Base-by-base conservation (phyloP, 1,139 yeast genomes). In the Yamadazyma dendronema region DNA sequence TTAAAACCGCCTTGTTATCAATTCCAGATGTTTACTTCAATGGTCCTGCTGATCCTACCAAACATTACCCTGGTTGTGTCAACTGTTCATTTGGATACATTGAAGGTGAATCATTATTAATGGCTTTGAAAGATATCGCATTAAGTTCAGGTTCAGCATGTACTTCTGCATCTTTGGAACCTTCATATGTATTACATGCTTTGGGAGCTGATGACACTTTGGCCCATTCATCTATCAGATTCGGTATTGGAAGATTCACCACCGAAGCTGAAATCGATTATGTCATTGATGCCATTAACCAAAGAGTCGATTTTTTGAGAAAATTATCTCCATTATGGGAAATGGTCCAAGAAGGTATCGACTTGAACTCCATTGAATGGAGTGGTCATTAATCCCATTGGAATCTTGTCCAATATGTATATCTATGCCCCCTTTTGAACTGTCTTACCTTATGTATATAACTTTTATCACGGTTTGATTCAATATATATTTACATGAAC, bases 281-380 rank as follows among this genome's bases (percentile, higher is more conserved):
- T 57, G 98, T 92, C 31, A 74, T 90, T 47, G 73, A 83, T 46
- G 96, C 97, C 17, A 89, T 92, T 43, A 74, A 79, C 38, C 90
- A 87, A 61, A 79, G 97, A 64, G 98, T 92, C 36, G 84, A 83
- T 45, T 89, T 88, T 64, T 76, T 92, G 58, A 79, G 99, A 62
- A 94, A 89, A 56, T 74, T 92, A 68, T 83, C 95, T 37, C 99
- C 99, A 38, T 74, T 92, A 52, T 92, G 97, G 97, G 99, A 92
- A 67, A 90, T 92, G 97, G 96, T 88, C 39, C 96, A 92, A 65
- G 98, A 92, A 50, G 98, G 98, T 48, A 90, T 92, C 56, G 99
- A 92, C 58, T 74, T 94, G 61, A 77, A 84, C 55, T 76, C 95
- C 31, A 92, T 92, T 55, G 95, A 92, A 67, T 92, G 99, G 99